Conservation (phyloP, 2,329 filamentous ascomycete species). For the Chaetomium strumarium region DNA sequence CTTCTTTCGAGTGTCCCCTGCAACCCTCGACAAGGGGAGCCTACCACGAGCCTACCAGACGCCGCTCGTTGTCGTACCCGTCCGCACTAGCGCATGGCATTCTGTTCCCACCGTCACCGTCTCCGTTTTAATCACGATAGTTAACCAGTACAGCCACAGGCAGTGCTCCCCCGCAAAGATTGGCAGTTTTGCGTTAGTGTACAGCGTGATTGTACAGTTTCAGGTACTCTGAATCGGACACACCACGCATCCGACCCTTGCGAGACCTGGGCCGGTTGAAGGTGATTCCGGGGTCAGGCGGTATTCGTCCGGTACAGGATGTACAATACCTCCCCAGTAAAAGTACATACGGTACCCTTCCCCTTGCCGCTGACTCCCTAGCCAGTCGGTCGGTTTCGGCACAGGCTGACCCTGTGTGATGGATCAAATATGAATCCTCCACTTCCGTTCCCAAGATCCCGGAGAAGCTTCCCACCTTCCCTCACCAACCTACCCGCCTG, state of each 20-base stretch:
- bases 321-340: background rate
- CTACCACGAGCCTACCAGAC: too few relatives aligned
- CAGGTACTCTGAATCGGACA: too few relatives aligned
- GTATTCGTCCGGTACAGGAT: background rate
- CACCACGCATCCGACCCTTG: background rate
- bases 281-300: background rate
- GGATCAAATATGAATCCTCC: conserved; percentile 24
- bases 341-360: too few relatives aligned
- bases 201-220: background rate
- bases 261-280: background rate
- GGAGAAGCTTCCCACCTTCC: conserved; percentile 19
- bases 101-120: conserved; percentile 18
- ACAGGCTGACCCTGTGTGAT: conserved; percentile 15
- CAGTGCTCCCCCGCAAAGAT: conserved; percentile 12
- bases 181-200: conserved; percentile 4
- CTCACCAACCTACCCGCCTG: conserved; percentile 4
- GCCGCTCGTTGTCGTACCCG: background rate
- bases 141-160: conserved; percentile 5
- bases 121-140: conserved; percentile 19
- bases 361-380: background rate
- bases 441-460: conserved; percentile 21
- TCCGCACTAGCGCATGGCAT: conserved; percentile 15
- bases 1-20: conserved; percentile 16
- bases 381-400: conserved; percentile 6
- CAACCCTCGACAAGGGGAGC: conserved; percentile 17